These are phyloP conservation scores for Aspergillus texensis DNA, from an alignment of 2,329 filamentous ascomycete genomes.

Conservation along the genomic window DNA sequence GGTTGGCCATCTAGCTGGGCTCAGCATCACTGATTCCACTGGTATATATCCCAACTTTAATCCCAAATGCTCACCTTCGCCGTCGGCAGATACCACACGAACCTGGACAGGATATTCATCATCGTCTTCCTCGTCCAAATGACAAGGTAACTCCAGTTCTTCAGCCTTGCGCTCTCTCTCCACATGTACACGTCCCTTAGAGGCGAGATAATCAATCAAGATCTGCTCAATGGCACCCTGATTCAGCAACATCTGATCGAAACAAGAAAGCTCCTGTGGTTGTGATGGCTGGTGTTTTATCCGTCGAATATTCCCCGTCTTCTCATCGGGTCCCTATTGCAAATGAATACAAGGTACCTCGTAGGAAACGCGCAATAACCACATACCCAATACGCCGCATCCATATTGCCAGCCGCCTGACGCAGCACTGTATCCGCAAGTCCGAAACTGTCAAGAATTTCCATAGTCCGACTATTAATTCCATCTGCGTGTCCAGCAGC, in stretches of 20 bases:
- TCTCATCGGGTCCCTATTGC: constrained; percentile 7
- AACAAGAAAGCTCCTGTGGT: constrained; percentile 9
- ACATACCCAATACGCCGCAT: constrained; percentile 20
- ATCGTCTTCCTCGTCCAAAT: background rate
- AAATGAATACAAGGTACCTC: background rate
- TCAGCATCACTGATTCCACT: no score
- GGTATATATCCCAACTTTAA: no score
- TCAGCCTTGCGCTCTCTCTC: constrained; percentile 1
- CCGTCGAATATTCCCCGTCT: constrained; percentile 10
- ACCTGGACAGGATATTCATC: background rate
- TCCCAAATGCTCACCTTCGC: no score
- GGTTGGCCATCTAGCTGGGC: background rate
- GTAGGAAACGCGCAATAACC: no score
- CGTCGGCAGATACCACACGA: background rate
- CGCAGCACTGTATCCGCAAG: constrained; percentile 45
- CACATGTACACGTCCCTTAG: background rate
- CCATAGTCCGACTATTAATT: constrained; percentile 66
- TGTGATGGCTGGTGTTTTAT: constrained; percentile 6
- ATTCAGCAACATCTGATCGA: constrained; percentile 17
- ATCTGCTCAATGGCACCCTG: constrained; percentile 19
- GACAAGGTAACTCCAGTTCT: background rate
- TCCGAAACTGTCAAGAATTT: constrained; percentile 74
- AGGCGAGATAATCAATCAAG: constrained; percentile 12
- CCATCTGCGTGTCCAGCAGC: constrained; percentile 53
- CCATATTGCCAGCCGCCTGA: constrained; percentile 8